Conservation (phyloP, 2,329 filamentous ascomycete species). For the Trichoderma asperellum region DNA sequence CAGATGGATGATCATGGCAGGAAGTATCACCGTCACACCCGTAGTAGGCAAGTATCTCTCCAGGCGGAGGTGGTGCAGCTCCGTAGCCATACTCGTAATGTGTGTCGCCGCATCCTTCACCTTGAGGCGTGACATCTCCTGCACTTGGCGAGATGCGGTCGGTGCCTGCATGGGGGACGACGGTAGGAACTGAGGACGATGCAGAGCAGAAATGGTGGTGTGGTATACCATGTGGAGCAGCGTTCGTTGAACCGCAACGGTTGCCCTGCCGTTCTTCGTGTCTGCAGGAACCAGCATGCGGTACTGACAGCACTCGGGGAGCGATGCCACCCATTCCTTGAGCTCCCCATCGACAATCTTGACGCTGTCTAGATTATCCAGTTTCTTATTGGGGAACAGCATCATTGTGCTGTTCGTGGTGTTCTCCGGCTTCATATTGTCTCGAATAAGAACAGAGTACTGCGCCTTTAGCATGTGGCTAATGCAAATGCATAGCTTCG, state of each 20-base stretch:
- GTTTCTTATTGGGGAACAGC: constrained; percentile 85
- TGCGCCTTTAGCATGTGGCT: constrained; percentile 88
- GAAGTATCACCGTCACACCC: constrained; percentile 86
- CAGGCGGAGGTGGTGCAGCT: constrained; percentile 72
- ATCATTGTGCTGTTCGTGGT: constrained; percentile 82
- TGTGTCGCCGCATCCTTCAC: constrained; percentile 83
- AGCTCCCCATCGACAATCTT: constrained; percentile 79
- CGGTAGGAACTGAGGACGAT: constrained; percentile 87
- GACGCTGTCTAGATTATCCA: constrained; percentile 81
- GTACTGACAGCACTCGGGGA: constrained; percentile 75
- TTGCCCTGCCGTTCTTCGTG: constrained; percentile 62
- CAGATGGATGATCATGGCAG: constrained; percentile 91
- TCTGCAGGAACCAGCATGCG: constrained; percentile 58
- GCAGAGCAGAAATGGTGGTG: constrained; percentile 86
- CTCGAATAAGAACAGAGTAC: constrained; percentile 87
- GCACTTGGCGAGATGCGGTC: constrained; percentile 66
- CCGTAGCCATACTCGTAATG: constrained; percentile 81
- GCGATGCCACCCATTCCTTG: constrained; percentile 72
- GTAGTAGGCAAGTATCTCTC: constrained; percentile 85
- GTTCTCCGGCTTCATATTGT: constrained; percentile 76
- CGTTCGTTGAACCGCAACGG: constrained; percentile 73
- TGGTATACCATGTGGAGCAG: constrained; percentile 92
- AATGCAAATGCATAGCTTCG: constrained; percentile 85
- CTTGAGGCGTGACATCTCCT: constrained; percentile 80
- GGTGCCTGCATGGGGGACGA: constrained; percentile 62